phyloP scores from a whole-genome alignment of 1,139 yeast species.

The Yamadazyma sp. region DNA sequence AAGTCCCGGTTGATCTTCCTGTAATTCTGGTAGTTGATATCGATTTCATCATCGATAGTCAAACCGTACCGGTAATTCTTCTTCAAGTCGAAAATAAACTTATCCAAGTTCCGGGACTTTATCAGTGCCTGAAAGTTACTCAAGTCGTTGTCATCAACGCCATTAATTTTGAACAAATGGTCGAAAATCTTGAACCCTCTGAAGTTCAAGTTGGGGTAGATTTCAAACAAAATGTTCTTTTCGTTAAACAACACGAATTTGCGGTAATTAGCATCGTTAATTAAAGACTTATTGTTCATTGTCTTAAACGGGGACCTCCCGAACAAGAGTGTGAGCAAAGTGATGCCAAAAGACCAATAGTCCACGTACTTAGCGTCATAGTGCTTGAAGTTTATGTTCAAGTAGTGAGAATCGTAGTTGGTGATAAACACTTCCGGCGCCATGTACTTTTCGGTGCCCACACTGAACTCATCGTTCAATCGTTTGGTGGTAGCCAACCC shows the following conservation, averaged over 20 bases:
- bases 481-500: slow-evolving; percentile 47
- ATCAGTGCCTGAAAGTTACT: slow-evolving; percentile 26
- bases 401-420: slow-evolving; percentile 11
- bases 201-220: slow-evolving; percentile 41
- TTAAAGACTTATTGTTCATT: slow-evolving; percentile 19
- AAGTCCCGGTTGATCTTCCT: background rate
- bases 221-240: slow-evolving; percentile 38
- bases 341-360: slow-evolving; percentile 44
- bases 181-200: slow-evolving; percentile 36
- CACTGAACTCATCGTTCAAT: slow-evolving; percentile 43
- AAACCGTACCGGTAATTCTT: slow-evolving; percentile 27
- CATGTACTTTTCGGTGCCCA: slow-evolving; percentile 60
- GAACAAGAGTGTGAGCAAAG: slow-evolving; percentile 48
- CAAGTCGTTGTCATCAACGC: slow-evolving; percentile 32
- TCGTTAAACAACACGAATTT: slow-evolving; percentile 36
- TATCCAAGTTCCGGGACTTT: slow-evolving; percentile 26
- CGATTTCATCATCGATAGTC: slow-evolving; percentile 31
- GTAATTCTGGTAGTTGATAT: slow-evolving; percentile 2
- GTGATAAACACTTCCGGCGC: slow-evolving; percentile 48
- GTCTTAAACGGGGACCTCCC: slow-evolving; percentile 47
- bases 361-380: slow-evolving; percentile 39
- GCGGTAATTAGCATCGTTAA: slow-evolving; percentile 37
- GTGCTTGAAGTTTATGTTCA: slow-evolving; percentile 20
- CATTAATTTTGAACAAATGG: slow-evolving; percentile 34
- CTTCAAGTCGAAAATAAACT: slow-evolving; percentile 30